Percentiles rank a stretch among this genome's conserved stretches.
phyloP scores from a whole-genome alignment of 2,329 filamentous ascomycete species.

The Coleophoma eucalyptorum region DNA sequence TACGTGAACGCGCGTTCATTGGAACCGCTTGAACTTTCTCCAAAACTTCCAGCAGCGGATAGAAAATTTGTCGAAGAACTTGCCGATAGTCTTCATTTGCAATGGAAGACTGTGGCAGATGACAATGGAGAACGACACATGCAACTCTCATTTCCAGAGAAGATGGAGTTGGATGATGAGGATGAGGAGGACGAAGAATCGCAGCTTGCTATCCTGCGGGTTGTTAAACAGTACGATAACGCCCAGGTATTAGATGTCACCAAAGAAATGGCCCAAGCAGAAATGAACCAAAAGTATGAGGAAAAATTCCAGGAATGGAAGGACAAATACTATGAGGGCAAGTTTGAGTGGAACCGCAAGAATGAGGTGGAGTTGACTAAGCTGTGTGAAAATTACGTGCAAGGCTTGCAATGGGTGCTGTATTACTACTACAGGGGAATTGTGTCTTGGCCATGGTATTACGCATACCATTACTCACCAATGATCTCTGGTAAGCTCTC shows the following conservation, averaged over 20 bases:
- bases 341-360: slow-evolving; percentile 85
- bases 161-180: slow-evolving; percentile 45
- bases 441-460: slow-evolving; percentile 98
- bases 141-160: slow-evolving; percentile 53
- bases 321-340: slow-evolving; percentile 84
- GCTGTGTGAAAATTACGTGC: slow-evolving; percentile 92
- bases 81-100: slow-evolving; percentile 63
- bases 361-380: slow-evolving; percentile 77
- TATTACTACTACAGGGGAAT: slow-evolving; percentile 98
- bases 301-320: slow-evolving; percentile 92
- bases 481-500: slow-evolving; percentile 73
- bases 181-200: slow-evolving; percentile 79
- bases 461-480: slow-evolving; percentile 92
- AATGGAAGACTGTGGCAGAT: slow-evolving; percentile 61
- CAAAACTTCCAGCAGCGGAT: slow-evolving; percentile 72
- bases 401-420: slow-evolving; percentile 95
- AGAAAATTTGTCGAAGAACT: slow-evolving; percentile 91
- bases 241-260: slow-evolving; percentile 80
- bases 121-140: slow-evolving; percentile 64
- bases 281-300: slow-evolving; percentile 82
- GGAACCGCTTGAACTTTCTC: slow-evolving; percentile 70
- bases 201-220: slow-evolving; percentile 74
- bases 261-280: slow-evolving; percentile 71
- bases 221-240: slow-evolving; percentile 88
- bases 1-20: slow-evolving; percentile 70